Percentiles rank a stretch among this genome's conserved stretches.
These are phyloP conservation scores for Podaxis sp. DNA, from an alignment of 768 basidiomycete species.

Conservation along the genomic window DNA sequence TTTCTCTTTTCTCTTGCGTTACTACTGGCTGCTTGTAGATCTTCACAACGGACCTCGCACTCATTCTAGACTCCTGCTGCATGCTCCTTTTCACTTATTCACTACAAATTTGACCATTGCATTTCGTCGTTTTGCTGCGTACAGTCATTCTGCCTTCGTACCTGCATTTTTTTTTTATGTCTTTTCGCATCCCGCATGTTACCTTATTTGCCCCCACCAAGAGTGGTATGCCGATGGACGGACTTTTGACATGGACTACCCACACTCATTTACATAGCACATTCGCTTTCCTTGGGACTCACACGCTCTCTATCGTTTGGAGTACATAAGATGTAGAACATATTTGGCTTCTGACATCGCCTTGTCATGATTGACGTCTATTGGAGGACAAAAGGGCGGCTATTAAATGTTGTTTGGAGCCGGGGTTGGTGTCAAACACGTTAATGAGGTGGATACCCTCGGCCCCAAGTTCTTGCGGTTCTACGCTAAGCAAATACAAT, in stretches of 20 bases:
- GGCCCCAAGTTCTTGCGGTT: too few species aligned
- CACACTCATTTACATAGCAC: conserved; percentile 3
- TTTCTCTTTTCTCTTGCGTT: neutral
- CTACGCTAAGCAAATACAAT: too few species aligned
- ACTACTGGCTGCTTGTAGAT: neutral
- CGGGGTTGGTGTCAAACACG: too few species aligned
- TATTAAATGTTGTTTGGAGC: too few species aligned
- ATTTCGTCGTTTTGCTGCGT: neutral
- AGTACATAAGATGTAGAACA: neutral
- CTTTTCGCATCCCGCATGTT: neutral
- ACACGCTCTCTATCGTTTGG: neutral
- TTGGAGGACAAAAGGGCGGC: neutral
- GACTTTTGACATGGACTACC: neutral
- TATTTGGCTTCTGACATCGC: neutral
- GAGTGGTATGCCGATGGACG: neutral
- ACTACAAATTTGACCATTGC: neutral
- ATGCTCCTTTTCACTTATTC: neutral
- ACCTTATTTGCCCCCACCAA: neutral
- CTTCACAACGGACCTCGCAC: neutral
- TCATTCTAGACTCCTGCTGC: neutral
- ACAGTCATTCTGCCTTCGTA: neutral
- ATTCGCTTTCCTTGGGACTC: neutral
- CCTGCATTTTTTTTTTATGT: neutral
- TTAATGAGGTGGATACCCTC: too few species aligned
- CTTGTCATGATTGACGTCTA: neutral